Evolutionary conservation across 257 asterid species (phyloP).

Genomic region (Thymus quinquecostatus): DNA sequence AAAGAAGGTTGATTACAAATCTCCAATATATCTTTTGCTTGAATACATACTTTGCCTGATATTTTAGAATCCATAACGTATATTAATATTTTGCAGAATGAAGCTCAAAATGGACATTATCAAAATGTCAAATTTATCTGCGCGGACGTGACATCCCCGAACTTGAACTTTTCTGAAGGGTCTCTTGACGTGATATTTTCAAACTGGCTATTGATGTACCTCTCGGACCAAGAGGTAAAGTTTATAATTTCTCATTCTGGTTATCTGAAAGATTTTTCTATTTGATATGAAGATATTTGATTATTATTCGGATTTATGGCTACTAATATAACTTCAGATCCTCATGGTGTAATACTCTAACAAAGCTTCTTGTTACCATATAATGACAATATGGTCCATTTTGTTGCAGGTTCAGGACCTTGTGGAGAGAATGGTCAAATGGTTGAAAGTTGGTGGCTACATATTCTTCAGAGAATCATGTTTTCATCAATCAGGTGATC

Average conservation of each 20-base stretch:
- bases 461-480: conserved; percentile 95
- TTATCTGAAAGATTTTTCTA: neutral
- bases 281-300: conserved; percentile 3
- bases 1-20: conserved; percentile 59
- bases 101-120: conserved; percentile 61
- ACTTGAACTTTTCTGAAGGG: conserved; percentile 67
- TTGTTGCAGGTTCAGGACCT: conserved; percentile 72
- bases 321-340: neutral
- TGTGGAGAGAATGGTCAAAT: conserved; percentile 72
- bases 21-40: conserved; percentile 12
- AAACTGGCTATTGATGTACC: conserved; percentile 96
- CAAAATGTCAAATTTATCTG: conserved; percentile 80
- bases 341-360: neutral
- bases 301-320: neutral
- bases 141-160: conserved; percentile 90
- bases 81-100: conserved; percentile 59
- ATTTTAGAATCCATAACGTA: conserved; percentile 3
- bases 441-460: conserved; percentile 95
- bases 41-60: neutral
- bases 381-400: conserved; percentile 22
- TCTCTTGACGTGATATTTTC: conserved; percentile 86
- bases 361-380: neutral
- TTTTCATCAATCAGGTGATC: conserved; percentile 96
- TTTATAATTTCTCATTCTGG: conserved; percentile 16
- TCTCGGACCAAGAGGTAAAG: conserved; percentile 84